Conservation (phyloP, 352 stramenopile species). For the Globisporangium echinulatum region DNA sequence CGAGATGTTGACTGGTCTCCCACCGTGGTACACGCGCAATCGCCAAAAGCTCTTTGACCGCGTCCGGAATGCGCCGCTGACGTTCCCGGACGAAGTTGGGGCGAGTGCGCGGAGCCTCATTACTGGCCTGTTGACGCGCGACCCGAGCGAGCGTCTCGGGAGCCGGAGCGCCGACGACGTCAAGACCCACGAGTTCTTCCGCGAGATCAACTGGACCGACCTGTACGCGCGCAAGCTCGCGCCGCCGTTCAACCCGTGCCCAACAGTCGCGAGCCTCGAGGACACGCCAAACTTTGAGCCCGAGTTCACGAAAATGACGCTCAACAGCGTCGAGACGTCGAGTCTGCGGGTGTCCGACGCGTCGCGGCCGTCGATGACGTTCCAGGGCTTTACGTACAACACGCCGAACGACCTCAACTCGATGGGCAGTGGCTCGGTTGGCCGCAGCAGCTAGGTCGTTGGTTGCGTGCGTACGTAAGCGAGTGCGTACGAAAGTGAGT, state of each 20-base stretch:
- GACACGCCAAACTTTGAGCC: constrained; percentile 88
- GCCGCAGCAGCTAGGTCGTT: constrained; percentile 34
- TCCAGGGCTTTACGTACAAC: constrained; percentile 88
- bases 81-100: constrained; percentile 83
- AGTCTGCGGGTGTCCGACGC: constrained; percentile 63
- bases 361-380: constrained; percentile 81
- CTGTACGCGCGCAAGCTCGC: constrained; percentile 79
- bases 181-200: constrained; percentile 84
- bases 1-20: constrained; percentile 91
- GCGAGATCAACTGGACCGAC: constrained; percentile 72
- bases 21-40: constrained; percentile 91
- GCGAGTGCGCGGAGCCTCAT: constrained; percentile 76
- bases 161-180: constrained; percentile 74
- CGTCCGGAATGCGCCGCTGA: constrained; percentile 82
- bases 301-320: constrained; percentile 89
- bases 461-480: not conserved
- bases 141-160: constrained; percentile 74
- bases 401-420: constrained; percentile 78
- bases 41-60: constrained; percentile 90
- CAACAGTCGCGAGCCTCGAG: constrained; percentile 41
- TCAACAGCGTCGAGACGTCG: constrained; percentile 81
- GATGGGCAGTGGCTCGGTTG: constrained; percentile 55
- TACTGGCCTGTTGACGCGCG: constrained; percentile 66
- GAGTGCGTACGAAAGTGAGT: not conserved
- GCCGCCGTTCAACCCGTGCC: constrained; percentile 85